phyloP scores from a whole-genome alignment of 208 protist genomes.

The Leishmania turanica region DNA sequence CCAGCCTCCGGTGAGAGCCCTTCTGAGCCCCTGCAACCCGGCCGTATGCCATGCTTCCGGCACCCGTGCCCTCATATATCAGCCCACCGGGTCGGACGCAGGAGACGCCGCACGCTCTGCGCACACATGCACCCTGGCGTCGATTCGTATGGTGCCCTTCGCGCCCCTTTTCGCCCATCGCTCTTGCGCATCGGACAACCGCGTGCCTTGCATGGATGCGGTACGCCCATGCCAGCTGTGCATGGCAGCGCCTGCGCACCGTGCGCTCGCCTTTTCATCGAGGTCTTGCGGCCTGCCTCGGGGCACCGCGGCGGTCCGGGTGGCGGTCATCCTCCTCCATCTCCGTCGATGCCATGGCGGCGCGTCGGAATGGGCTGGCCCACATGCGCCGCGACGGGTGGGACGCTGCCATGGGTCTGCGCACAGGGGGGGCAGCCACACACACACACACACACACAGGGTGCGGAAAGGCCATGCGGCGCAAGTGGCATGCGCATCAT shows the following conservation, averaged over 20 bases:
- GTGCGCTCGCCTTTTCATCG: not conserved
- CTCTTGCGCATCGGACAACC: not conserved
- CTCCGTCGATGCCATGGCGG: too few relatives aligned
- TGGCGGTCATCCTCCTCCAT: too few relatives aligned
- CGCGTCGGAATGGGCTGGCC: not conserved
- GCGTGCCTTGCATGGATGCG: not conserved
- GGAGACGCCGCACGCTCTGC: too few relatives aligned
- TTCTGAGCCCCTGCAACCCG: not conserved
- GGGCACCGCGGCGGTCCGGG: too few relatives aligned
- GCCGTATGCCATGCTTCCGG: not conserved
- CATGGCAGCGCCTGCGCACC: not conserved
- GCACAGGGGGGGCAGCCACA: not conserved
- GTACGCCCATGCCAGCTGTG: not conserved
- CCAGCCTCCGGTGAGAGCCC: not conserved
- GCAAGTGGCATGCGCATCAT: not conserved
- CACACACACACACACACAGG: too few relatives aligned
- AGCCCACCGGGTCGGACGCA: too few relatives aligned
- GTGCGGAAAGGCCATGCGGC: not conserved
- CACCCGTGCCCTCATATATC: not conserved
- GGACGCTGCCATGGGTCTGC: not conserved
- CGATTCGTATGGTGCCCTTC: not conserved
- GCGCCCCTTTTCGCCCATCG: not conserved
- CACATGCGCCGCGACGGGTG: not conserved
- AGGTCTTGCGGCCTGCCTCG: not conserved
- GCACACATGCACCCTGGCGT: not conserved